Conservation (phyloP, 163 green algal species). For the Chlamydomonas reinhardtii region DNA sequence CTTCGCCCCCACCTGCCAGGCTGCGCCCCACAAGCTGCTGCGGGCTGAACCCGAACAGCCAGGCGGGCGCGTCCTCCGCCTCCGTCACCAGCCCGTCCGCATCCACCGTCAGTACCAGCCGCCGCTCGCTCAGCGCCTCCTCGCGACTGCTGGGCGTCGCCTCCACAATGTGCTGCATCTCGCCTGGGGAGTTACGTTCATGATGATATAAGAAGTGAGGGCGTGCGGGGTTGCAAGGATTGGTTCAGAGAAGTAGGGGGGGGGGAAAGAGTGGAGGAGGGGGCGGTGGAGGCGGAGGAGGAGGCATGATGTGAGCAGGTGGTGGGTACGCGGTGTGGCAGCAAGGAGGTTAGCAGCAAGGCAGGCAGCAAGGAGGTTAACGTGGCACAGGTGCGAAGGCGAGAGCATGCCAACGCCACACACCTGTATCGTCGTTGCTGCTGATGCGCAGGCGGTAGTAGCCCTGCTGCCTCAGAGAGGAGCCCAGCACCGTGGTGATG, state of each 20-base stretch:
- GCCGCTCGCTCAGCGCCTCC: slow-evolving; percentile 33
- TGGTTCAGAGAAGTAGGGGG: no score
- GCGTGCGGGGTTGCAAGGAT: no score
- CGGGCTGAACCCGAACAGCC: slow-evolving; percentile 44
- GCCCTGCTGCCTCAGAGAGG: slow-evolving; percentile 23
- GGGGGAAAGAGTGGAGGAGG: no score
- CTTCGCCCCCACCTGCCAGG: not conserved
- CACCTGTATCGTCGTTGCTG: slow-evolving; percentile 40
- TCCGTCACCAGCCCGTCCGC: slow-evolving; percentile 42
- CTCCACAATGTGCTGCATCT: slow-evolving; percentile 43
- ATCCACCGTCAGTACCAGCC: slow-evolving; percentile 49
- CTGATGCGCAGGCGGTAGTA: slow-evolving; percentile 42
- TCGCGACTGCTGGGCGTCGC: not conserved
- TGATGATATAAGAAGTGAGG: not conserved
- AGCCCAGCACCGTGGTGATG: slow-evolving; percentile 42
- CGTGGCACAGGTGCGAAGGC: no score
- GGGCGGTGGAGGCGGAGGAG: no score
- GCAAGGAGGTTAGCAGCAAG: no score
- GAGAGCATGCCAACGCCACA: no score
- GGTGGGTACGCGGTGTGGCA: no score
- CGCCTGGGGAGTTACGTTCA: no score
- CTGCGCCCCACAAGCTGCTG: slow-evolving; percentile 23
- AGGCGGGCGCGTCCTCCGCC: slow-evolving; percentile 30
- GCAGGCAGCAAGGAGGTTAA: no score
- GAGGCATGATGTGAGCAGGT: no score